Evolutionary conservation across 2,329 filamentous ascomycete genomes (phyloP), one percentile per base, ranked within the genome.

Genomic region (Fusarium napiforme): DNA sequence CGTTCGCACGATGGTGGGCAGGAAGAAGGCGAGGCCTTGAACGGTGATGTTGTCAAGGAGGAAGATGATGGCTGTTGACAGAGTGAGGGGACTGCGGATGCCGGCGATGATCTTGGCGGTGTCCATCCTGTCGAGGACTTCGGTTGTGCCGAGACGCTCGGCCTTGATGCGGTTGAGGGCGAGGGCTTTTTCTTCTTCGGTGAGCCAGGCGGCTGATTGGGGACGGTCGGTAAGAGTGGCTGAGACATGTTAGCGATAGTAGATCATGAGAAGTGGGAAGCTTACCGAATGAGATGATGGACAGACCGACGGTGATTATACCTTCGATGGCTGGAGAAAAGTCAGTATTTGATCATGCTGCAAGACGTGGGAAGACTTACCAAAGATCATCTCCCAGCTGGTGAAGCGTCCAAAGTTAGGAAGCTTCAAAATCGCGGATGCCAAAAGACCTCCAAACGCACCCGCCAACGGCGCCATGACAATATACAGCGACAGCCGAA

Each of bases 1-100:
- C 10, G 88, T 92, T 47, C 82, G 81, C 46, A 94, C 90, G 69
- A 94, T 93, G 0, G 91, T 93, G 0, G 92, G 92, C 0, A 88
- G 82, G 82, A 94, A 94, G 85, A 93, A 93, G 5, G 89, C 89
- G 4, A 93, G 84, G 8, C 92, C 92, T 77, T 93, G 91, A 3
- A 93, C 92, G 0, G 92, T 93, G 78, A 94, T 89, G 80, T 91
- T 92, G 84, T 90, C 84, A 64, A 92, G 85, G 3, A 92, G 81
- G 81, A 92, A 92, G 71, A 92, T 87, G 71, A 89, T 80, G 0
- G 88, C 79, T 0, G 87, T 91, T 1, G 81, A 66, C 7, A 83
- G 64, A 6, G 80, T 81, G 14, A 92, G 86, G 0, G 92, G 92
- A 72, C 86, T 90, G 78, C 90, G 86, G 72, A 93, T 90, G 12